Conservation (phyloP, 1,139 yeast genomes). For the Debaryomyces psychrophilus region DNA sequence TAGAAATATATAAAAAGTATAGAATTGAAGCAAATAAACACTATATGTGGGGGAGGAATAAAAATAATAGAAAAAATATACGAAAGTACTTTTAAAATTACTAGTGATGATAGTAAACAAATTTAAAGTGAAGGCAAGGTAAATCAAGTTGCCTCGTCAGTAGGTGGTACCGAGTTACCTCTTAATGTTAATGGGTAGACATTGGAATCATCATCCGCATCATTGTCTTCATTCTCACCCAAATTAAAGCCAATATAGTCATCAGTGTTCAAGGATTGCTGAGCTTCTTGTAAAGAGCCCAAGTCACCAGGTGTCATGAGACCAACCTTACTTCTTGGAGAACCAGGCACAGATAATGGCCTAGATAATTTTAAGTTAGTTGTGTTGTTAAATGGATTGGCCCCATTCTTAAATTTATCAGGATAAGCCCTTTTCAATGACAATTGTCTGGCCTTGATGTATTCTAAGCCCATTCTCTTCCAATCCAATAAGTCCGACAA, state of each 20-base stretch:
- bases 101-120: background rate
- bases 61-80: background rate
- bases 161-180: constrained; percentile 48
- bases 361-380: constrained; percentile 75
- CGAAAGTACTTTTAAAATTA: background rate
- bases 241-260: constrained; percentile 82
- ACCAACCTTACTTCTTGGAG: constrained; percentile 69
- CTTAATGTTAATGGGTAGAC: constrained; percentile 49
- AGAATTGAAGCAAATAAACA: constrained; percentile 7
- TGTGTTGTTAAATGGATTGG: constrained; percentile 61
- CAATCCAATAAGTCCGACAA: constrained; percentile 91
- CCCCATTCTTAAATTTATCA: constrained; percentile 67
- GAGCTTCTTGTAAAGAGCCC: constrained; percentile 92
- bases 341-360: constrained; percentile 94
- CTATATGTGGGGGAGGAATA: background rate
- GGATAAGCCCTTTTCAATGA: constrained; percentile 95
- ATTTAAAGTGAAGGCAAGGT: background rate
- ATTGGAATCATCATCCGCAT: constrained; percentile 35
- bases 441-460: constrained; percentile 90
- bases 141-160: constrained; percentile 8
- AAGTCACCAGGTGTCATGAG: constrained; percentile 97
- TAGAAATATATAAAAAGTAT: background rate
- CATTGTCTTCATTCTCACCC: constrained; percentile 57
- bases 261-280: constrained; percentile 70
- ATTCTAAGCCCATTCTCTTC: constrained; percentile 97